These are phyloP conservation scores for Xanthoparmelia taractica DNA, from an alignment of 495 filamentous ascomycete species.

Conservation along the genomic window DNA sequence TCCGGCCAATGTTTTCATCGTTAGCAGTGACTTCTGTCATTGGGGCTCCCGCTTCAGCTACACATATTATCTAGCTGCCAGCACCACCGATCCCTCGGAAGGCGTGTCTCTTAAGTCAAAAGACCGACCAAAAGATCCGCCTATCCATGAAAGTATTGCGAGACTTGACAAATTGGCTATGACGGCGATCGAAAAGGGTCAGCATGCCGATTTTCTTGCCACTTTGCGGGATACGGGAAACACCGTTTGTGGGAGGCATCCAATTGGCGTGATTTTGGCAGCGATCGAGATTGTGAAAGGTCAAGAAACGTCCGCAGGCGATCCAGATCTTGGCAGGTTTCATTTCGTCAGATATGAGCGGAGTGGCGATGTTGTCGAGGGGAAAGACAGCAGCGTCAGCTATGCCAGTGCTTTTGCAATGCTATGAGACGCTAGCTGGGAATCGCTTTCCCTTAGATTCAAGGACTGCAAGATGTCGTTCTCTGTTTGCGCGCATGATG, in stretches of 20 bases:
- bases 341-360: slow-evolving; percentile 87
- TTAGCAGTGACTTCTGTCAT: slow-evolving; percentile 94
- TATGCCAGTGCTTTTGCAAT: slow-evolving; percentile 80
- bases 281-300: slow-evolving; percentile 56
- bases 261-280: slow-evolving; percentile 91
- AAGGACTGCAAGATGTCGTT: not conserved
- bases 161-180: slow-evolving; percentile 75
- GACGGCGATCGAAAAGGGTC: slow-evolving; percentile 68
- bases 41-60: slow-evolving; percentile 88
- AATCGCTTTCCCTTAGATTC: not conserved
- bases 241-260: slow-evolving; percentile 92
- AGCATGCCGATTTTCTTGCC: slow-evolving; percentile 58
- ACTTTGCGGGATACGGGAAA: slow-evolving; percentile 68
- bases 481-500: not conserved
- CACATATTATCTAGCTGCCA: slow-evolving; percentile 63
- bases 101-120: slow-evolving; percentile 34
- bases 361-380: slow-evolving; percentile 65
- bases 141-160: slow-evolving; percentile 80
- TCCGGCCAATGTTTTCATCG: slow-evolving; percentile 69
- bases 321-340: slow-evolving; percentile 52
- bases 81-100: slow-evolving; percentile 18
- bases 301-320: slow-evolving; percentile 29
- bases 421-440: slow-evolving; percentile 11
- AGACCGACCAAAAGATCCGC: slow-evolving; percentile 40
- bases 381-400: slow-evolving; percentile 83